phyloP scores from a whole-genome alignment of 2,329 filamentous ascomycete genomes.

The Curvularia lunata region DNA sequence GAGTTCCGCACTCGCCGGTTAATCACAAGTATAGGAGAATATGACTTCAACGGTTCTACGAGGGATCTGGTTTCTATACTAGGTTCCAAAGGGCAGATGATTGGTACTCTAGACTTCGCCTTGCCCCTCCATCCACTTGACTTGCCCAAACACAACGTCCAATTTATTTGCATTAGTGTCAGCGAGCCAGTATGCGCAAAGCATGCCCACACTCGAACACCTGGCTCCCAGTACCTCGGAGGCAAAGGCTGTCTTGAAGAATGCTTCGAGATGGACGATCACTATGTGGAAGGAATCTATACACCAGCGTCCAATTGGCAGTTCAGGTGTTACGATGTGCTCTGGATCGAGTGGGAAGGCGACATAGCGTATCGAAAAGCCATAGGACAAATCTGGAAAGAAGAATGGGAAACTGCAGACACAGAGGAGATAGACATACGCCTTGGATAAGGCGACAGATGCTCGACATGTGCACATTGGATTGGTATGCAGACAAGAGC shows the following conservation, averaged over 20 bases:
- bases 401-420: slow-evolving; percentile 14
- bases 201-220: not conserved
- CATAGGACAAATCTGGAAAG: slow-evolving; percentile 13
- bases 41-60: not conserved
- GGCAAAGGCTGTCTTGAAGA: not conserved
- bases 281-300: not conserved
- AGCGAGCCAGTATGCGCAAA: not conserved
- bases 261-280: not conserved
- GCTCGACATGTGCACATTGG: not conserved
- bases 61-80: not conserved
- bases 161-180: not conserved
- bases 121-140: not conserved
- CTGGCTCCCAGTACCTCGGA: not conserved
- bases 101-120: not conserved
- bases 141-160: not conserved
- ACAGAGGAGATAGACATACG: slow-evolving; percentile 19
- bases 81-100: not conserved
- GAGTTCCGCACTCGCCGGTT: not conserved
- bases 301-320: not conserved
- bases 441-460: slow-evolving; percentile 8
- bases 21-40: not conserved
- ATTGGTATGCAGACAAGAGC: not conserved
- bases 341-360: slow-evolving; percentile 23
- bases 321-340: slow-evolving; percentile 18
- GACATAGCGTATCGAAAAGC: slow-evolving; percentile 18